These are phyloP conservation scores for Malus orientalis DNA, from an alignment of 306 rosid species.

Conservation along the genomic window DNA sequence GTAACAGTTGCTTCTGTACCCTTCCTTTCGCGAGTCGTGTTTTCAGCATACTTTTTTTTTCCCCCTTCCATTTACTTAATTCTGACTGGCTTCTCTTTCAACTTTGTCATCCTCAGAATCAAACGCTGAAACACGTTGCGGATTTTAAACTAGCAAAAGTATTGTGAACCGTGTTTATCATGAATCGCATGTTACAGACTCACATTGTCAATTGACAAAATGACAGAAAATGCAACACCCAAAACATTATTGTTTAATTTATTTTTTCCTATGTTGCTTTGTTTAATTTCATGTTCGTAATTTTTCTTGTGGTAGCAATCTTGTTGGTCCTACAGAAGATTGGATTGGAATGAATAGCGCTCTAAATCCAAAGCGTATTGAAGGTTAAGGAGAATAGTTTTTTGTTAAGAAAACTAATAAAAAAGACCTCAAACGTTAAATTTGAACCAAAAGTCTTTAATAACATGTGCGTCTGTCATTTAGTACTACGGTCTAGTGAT, in stretches of 20 bases:
- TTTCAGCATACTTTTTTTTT: background rate
- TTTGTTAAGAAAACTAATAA: too few species aligned
- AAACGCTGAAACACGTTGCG: background rate
- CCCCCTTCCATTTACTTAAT: background rate
- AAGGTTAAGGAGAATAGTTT: too few species aligned
- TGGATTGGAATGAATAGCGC: background rate
- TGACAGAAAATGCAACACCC: background rate
- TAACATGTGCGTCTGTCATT: accelerated
- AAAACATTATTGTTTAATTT: background rate
- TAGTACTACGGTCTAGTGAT: too few species aligned
- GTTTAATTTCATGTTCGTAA: background rate
- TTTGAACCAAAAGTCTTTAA: too few species aligned
- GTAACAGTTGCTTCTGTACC: background rate
- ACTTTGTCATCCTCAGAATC: conserved; percentile 3
- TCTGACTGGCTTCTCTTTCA: background rate
- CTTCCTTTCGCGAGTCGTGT: background rate
- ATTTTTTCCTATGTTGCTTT: background rate
- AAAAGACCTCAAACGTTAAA: too few species aligned
- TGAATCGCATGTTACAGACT: background rate
- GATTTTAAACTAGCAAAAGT: background rate
- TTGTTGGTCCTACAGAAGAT: background rate
- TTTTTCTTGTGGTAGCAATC: background rate
- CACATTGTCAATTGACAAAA: background rate
- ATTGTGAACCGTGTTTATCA: background rate
- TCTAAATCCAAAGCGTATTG: background rate